A percentile compares a stretch with the other conserved stretches of the same genome.
phyloP scores from a whole-genome alignment of 441 rosid genomes.

The Populus hybrid region DNA sequence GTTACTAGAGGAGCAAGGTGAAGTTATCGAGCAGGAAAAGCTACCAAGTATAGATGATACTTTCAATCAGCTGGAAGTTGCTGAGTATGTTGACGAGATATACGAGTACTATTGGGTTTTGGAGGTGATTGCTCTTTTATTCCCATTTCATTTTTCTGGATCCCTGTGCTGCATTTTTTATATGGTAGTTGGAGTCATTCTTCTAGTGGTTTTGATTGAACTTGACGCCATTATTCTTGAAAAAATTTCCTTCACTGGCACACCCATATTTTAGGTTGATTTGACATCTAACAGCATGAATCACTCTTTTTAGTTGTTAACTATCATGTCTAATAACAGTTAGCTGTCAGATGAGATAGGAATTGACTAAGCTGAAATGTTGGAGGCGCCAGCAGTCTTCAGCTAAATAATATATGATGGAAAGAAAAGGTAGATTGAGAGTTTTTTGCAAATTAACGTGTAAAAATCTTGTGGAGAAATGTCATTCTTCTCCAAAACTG shows the following conservation, averaged over 20 bases:
- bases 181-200: background rate
- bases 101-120: slow-evolving; percentile 82
- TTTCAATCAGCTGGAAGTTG: slow-evolving; percentile 83
- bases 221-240: background rate
- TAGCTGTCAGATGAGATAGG: background rate
- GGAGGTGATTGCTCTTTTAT: slow-evolving; percentile 53
- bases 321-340: background rate
- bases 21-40: slow-evolving; percentile 37
- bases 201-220: background rate
- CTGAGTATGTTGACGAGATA: slow-evolving; percentile 92
- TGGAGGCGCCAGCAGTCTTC: background rate
- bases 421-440: background rate
- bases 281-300: background rate
- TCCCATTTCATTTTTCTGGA: background rate
- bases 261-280: background rate
- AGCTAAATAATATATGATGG: background rate
- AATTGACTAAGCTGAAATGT: background rate
- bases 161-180: background rate
- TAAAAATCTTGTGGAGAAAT: no score
- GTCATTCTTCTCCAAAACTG: no score
- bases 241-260: background rate
- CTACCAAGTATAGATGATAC: slow-evolving; percentile 73
- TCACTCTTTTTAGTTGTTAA: background rate
- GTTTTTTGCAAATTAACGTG: background rate
- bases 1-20: slow-evolving; percentile 50